Base-by-base conservation (phyloP, 345 rosid species). In the Lepidium sativum region DNA sequence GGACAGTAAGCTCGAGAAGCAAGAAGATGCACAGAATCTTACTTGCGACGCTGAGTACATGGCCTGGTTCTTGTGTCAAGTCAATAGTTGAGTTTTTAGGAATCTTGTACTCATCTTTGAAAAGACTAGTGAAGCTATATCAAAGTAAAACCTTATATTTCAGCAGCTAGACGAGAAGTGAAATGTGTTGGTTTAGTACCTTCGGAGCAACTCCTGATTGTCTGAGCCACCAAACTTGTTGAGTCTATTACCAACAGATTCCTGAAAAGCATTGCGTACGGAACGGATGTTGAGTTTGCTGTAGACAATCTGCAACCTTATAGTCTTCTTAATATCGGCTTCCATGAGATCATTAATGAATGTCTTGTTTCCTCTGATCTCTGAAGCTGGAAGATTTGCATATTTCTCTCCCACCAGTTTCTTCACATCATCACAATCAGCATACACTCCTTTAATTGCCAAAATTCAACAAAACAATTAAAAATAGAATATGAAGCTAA, bases 91-190 rank as follows among this genome's bases (percentile, higher is more conserved):
- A 81, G 64, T 88, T 83, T 32, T 73, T 79, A n/a, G 98, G 96
- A 54, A 89, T 84, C 71, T 89, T 89, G 59, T 75, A 80, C 64
- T 92, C 98, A 77, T 92, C 98, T 79, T 87, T 89, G 80, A 92
- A 92, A 72, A 77, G 88, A 55, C 85, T 79, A 73, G 88, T 84
- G 58, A 92, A 89, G 78, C 97, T 92, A 73, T 77, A 65, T 37
- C 37, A 48, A 37, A 14, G 48, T 16, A 33, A 14, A 43, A 25
- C 5, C 4, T 6, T 0, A 27, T 1, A 25, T 0, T 0, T 33
- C 27, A 29, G 48, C 9, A 38, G 35, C 12, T 12, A 67, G 9
- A 35, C 5, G 10, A 39, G 2, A 10, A 68, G 5, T 23, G 6
- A 20, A 38, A 45, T 15, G 5, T 27, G 54, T 12, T 12, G 1